phyloP scores from a whole-genome alignment of 2,329 filamentous ascomycete species.

The Nothomitra cinnamomea region DNA sequence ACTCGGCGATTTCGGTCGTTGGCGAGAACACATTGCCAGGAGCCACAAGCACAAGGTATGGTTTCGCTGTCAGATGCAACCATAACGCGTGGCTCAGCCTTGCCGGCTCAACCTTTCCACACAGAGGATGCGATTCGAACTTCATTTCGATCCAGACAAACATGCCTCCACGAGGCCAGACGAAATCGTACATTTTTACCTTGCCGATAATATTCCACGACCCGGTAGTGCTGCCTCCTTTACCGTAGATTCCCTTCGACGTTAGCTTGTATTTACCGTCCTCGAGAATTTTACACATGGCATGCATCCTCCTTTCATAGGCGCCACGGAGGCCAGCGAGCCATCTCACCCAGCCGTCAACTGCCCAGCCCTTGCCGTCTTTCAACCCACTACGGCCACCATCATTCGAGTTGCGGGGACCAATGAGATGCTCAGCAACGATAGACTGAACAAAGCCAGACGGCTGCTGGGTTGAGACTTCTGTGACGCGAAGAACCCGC shows the following conservation, averaged over 20 bases:
- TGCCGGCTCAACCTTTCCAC: constrained; percentile 26
- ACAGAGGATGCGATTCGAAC: constrained; percentile 58
- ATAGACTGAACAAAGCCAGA: constrained; percentile 80
- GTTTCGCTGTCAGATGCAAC: constrained; percentile 51
- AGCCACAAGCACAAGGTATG: constrained; percentile 50
- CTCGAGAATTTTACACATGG: constrained; percentile 61
- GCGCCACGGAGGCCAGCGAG: constrained; percentile 65
- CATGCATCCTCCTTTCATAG: constrained; percentile 72
- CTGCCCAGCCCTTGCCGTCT: constrained; percentile 51
- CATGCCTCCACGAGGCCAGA: constrained; percentile 77
- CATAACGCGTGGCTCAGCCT: constrained; percentile 49
- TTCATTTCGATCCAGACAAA: constrained; percentile 69
- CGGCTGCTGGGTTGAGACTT: constrained; percentile 65
- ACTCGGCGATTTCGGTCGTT: constrained; percentile 37
- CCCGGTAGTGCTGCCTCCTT: constrained; percentile 20
- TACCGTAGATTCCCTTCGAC: constrained; percentile 7
- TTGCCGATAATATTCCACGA: constrained; percentile 66
- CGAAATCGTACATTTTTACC: constrained; percentile 56
- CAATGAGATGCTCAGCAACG: constrained; percentile 61
- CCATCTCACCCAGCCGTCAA: constrained; percentile 82
- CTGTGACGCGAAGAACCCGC: constrained; percentile 54
- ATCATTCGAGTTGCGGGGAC: constrained; percentile 41
- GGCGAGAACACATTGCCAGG: constrained; percentile 63
- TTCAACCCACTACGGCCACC: constrained; percentile 28
- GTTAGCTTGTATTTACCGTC: constrained; percentile 49